These are phyloP conservation scores for Starmerella floris DNA, from an alignment of 805 yeast genomes.

Conservation along the genomic window DNA sequence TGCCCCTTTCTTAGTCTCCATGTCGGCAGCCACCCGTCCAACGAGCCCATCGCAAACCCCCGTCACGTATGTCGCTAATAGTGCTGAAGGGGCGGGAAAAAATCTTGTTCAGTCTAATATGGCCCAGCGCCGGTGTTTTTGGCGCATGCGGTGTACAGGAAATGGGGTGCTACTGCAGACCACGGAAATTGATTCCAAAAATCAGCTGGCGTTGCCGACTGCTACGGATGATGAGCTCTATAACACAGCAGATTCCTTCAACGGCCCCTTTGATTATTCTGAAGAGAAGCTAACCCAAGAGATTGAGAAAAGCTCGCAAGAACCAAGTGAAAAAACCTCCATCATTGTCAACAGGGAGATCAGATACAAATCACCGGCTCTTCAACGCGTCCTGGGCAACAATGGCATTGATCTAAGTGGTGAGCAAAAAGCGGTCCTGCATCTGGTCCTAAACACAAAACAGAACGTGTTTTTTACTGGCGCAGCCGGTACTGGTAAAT, in stretches of 20 bases:
- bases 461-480: conserved; percentile 81
- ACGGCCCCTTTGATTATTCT: background rate
- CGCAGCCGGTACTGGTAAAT: conserved; percentile 97
- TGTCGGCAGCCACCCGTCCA: no score
- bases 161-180: background rate
- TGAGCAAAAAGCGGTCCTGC: conserved; percentile 47
- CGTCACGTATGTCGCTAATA: no score
- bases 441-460: conserved; percentile 45
- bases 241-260: background rate
- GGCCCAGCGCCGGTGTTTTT: background rate
- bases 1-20: background rate
- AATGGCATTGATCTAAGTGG: conserved; percentile 24
- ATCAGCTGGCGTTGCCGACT: background rate
- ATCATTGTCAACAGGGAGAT: background rate
- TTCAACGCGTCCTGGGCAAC: background rate
- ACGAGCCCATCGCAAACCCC: no score
- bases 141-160: background rate
- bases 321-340: background rate
- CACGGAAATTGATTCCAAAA: background rate
- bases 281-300: background rate
- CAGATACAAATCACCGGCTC: background rate
- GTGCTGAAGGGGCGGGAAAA: no score
- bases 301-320: background rate
- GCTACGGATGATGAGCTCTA: background rate
- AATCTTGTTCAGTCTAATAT: background rate